Evolutionary conservation across 768 basidiomycete species (phyloP), one percentile per base, ranked within the genome.

Genomic region (Zangia roseola): DNA sequence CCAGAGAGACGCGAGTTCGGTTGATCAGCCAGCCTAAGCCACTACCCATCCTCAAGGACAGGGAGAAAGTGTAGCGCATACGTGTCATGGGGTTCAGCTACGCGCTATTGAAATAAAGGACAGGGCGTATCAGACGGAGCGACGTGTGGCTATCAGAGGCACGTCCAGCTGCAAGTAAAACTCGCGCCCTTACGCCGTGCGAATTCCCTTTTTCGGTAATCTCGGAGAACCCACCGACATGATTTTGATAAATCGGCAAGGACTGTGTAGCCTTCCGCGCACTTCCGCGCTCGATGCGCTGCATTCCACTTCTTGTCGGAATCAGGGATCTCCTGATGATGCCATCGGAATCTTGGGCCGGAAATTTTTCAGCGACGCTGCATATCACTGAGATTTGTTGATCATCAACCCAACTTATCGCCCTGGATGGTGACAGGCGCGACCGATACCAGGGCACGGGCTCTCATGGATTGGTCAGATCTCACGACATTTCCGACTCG

Each of bases 31-130:
- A 31, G 31, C 31, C 14, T 35, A 13, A 16, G 33, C 30, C 23
- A 34, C 17, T 40, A 45, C 10, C 17, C 36, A 24, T 40, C 39
- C 20, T 40, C 47, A 42, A 38, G 41, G 21, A 20, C 30, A 21
- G 25, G 24, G 35, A 21, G 25, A 9, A 28, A 13, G 13, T 14
- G 5, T n/a, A n/a, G n/a, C 25, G 35, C 21, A 44, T 47, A 31
- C 43, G 20, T 43, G 45, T 53, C 46, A 56, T 48, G 56, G 57
- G 60, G 60, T 53, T 47, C 31, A 44, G 14, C 57, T 47, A 34
- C 28, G 40, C 25, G 43, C 19, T 19, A 33, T n/a, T 39, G 40
- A 43, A 46, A 54, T 45, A 49, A 55, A 42, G 40, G 42, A n/a
- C 26, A 48, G 25, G 34, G 39, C 21, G 16, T 9, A 40, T 40